These are phyloP conservation scores for Penicillium sp. DNA, from an alignment of 2,329 filamentous ascomycete species.

Conservation along the genomic window DNA sequence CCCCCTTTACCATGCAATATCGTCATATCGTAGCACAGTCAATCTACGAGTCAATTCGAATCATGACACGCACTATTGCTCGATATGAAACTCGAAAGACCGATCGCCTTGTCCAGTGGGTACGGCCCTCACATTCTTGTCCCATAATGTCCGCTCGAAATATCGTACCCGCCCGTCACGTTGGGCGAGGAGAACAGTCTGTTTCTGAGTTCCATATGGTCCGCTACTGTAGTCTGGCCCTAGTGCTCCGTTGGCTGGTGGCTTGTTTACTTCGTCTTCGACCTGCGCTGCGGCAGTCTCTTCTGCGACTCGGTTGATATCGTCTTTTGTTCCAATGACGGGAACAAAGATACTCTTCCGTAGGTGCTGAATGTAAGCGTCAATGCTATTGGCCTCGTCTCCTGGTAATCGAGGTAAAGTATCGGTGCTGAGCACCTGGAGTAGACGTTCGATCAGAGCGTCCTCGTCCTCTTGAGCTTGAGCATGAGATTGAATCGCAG, in stretches of 20 bases:
- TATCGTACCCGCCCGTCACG: constrained; percentile 58
- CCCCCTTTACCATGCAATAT: neutral
- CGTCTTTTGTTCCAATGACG: constrained; percentile 50
- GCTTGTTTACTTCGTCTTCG: constrained; percentile 23
- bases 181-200: constrained; percentile 61
- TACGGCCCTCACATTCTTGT: constrained; percentile 51
- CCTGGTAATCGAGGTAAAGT: constrained; percentile 45
- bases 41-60: neutral
- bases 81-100: constrained; percentile 37
- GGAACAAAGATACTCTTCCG: constrained; percentile 64
- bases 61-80: constrained; percentile 12
- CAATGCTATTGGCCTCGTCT: constrained; percentile 47
- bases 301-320: constrained; percentile 36
- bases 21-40: constrained; percentile 7
- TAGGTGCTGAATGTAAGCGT: constrained; percentile 57
- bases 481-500: constrained; percentile 50
- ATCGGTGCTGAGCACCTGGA: constrained; percentile 55
- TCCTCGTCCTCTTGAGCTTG: constrained; percentile 46
- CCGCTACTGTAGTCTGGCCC: constrained; percentile 44
- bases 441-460: constrained; percentile 52
- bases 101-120: constrained; percentile 49
- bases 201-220: constrained; percentile 65
- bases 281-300: constrained; percentile 34
- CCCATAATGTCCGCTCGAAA: constrained; percentile 62
- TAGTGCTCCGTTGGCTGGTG: constrained; percentile 23